Evolutionary conservation across 169 alveolate species (phyloP), one percentile per base, ranked within the genome.

Genomic region (Eimeria falciformis): DNA sequence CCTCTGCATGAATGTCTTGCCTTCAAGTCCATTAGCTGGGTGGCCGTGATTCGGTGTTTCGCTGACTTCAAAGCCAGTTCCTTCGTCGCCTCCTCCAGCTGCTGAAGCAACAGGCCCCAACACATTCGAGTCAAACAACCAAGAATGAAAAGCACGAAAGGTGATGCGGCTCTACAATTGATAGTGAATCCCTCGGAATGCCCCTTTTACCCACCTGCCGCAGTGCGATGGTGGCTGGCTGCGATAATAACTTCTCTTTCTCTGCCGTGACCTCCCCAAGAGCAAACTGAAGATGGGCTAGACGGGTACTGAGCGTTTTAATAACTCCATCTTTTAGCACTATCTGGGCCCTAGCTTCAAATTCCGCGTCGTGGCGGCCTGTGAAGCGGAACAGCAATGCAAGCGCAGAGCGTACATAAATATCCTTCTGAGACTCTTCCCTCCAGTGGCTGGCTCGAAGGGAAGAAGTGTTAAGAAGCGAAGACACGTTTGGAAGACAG

Each of bases 141-240:
- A 33, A 33, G 40, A 33, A 33, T 33, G 40, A 11, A 71, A 12
- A 33, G 77, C 1, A 40, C 11, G 2, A 33, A 33, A 33, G 40
- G 40, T 33, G 40, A 33, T 33, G 40, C 4, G 40, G 4, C 40
- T 33, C 40, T 33, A 33, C 40, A 33, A 33, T 33, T 33, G 40
- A 33, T 33, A 33, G 40, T 33, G 40, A 2, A 33, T 33, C 40
- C 40, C 4, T 33, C 40, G 40, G 40, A 33, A 33, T 33, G 2
- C 40, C 40, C 40, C 40, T 33, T 2, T 33, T 14, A 0, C 71
- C 33, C 55, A 79, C 88, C 50, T 55, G 88, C 21, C 55, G 88
- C 69, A 79, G 73, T 53, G 88, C 88, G 21, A 79, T 43, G 33
- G 88, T 79, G 45, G 88, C 88, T 14, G 88, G 88, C 40, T 79